Evolutionary conservation across 176 grass and related monocot genomes (phyloP), one percentile per base, ranked within the genome.

Genomic region (Cenchrus americanus): DNA sequence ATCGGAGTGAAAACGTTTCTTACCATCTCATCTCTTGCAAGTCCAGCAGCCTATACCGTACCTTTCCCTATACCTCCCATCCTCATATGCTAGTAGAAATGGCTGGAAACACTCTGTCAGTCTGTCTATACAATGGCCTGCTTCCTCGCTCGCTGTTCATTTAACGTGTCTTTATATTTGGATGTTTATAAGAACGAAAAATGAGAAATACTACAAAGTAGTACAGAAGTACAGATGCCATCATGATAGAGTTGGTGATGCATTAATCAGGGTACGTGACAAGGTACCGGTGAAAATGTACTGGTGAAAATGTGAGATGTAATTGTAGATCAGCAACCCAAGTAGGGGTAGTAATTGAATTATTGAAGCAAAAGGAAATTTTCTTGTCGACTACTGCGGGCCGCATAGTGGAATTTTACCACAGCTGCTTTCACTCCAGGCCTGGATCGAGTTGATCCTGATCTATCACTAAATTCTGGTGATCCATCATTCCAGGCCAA

Each of bases 31-130:
- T 21, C 27, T 30, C 27, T 30, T 23, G 1, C 0, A 51, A 14
- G 2, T 51, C 14, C 49, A 48, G 0, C 14, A 41, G 18, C n/a
- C 1, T 46, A 27, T 82, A 24, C 21, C 59, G 6, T 75, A 6
- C 11, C 23, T 66, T 37, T 85, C 52, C 82, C 64, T 59, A n/a
- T 46, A 21, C 30, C 42, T 78, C 65, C 24, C 42, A 78, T 78
- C 42, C 64, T 71, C 65, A 60, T 27, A 43, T 44, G 40, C 78
- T 5, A 50, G 18, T 19, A 37, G 10, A 79, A 15, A 30, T 62
- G 4, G 8, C 42, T 64, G 27, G 60, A 12, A 18, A 50, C 15
- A 8, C 32, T 61, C 43, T 44, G 37, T 15, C 13, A 10, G 13
- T 43, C 19, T 22, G 5, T 71, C 21, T n/a, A 15, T 47, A 48